These are phyloP conservation scores for Metschnikowia reukaufii DNA, from an alignment of 805 yeast genomes.

Conservation along the genomic window DNA sequence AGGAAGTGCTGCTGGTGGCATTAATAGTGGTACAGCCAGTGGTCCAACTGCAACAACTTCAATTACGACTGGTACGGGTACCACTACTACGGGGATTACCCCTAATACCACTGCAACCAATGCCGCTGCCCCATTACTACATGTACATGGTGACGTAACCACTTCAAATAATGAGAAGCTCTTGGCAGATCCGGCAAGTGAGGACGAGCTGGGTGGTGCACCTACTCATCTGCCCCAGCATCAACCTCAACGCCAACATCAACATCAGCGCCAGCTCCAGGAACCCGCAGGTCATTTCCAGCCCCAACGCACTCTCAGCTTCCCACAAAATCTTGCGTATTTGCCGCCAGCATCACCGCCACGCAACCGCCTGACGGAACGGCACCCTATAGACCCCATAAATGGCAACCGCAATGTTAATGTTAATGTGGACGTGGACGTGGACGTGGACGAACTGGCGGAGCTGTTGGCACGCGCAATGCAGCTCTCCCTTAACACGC, in stretches of 20 bases:
- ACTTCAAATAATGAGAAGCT: slow-evolving; percentile 11
- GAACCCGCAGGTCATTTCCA: slow-evolving; percentile 3
- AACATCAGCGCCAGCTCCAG: not conserved
- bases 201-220: no score
- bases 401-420: no score
- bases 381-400: no score
- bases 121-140: no score
- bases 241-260: not conserved
- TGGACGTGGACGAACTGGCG: slow-evolving; percentile 1
- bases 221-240: no score
- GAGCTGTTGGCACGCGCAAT: slow-evolving; percentile 12
- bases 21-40: no score
- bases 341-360: not conserved
- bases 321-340: slow-evolving; percentile 12
- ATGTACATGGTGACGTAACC: slow-evolving; percentile 25
- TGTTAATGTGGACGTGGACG: no score
- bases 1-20: no score
- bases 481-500: slow-evolving; percentile 5
- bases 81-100: no score
- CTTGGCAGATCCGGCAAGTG: slow-evolving; percentile 6
- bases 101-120: no score
- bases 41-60: no score
- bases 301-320: slow-evolving; percentile 14
- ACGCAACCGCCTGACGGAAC: not conserved
- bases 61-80: no score